These are phyloP conservation scores for Debaryomyces singareniensis DNA, from an alignment of 1,139 yeast genomes.

Conservation along the genomic window DNA sequence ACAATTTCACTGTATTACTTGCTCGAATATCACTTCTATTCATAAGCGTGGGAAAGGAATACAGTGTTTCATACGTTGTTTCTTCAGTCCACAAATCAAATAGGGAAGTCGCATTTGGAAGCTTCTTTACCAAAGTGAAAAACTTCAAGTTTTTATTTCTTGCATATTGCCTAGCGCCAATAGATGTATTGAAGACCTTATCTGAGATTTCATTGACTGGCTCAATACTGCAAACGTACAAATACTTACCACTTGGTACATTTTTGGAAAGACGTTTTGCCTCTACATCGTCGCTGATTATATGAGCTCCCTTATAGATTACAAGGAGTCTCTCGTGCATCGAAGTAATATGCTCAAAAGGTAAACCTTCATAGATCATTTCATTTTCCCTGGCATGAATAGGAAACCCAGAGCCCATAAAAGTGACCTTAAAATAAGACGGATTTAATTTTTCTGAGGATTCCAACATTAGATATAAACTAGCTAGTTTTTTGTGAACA, in stretches of 20 bases:
- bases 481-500: conserved; percentile 65
- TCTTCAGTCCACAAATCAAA: conserved; percentile 87
- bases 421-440: conserved; percentile 73
- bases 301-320: conserved; percentile 78
- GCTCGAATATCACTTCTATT: conserved; percentile 69
- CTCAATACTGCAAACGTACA: conserved; percentile 68
- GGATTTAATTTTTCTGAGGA: conserved; percentile 69
- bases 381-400: conserved; percentile 65
- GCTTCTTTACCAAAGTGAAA: conserved; percentile 62
- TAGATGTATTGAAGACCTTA: conserved; percentile 41
- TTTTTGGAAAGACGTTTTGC: conserved; percentile 44
- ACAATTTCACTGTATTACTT: conserved; percentile 50
- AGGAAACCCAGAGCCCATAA: conserved; percentile 85
- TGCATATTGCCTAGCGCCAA: conserved; percentile 63
- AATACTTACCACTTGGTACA: conserved; percentile 63
- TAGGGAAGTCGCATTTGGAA: conserved; percentile 71
- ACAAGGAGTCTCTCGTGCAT: conserved; percentile 72
- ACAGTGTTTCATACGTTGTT: conserved; percentile 66
- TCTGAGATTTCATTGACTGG: conserved; percentile 56
- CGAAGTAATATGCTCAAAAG: conserved; percentile 82
- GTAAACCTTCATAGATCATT: conserved; percentile 79
- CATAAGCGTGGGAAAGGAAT: conserved; percentile 85
- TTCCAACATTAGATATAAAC: conserved; percentile 63
- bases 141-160: conserved; percentile 65
- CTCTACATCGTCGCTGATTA: conserved; percentile 62